Percentiles rank a stretch among this genome's conserved stretches.
These are phyloP conservation scores for Chytriomyces hyalinus DNA, from an alignment of 192 early-diverging fungal genomes.

Conservation along the genomic window DNA sequence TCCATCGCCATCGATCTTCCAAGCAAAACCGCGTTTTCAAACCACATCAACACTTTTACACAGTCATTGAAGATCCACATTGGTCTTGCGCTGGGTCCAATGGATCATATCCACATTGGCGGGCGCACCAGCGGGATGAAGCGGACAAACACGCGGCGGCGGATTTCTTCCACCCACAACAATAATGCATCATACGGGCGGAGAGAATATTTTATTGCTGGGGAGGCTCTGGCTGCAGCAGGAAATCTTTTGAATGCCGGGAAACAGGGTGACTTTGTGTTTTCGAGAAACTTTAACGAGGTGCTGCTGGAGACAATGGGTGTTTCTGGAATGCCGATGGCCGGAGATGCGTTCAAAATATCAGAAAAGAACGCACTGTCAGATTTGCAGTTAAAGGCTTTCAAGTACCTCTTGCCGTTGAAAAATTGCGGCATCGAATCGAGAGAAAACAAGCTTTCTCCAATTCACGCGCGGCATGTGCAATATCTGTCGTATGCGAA, in stretches of 20 bases:
- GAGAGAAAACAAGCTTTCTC: background rate
- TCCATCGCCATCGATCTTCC: background rate
- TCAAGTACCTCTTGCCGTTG: constrained; percentile 4
- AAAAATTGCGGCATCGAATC: background rate
- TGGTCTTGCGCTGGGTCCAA: constrained; percentile 18
- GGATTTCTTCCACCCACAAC: background rate
- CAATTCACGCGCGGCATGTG: background rate
- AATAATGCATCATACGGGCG: background rate
- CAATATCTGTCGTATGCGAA: background rate
- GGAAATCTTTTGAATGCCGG: constrained; percentile 18
- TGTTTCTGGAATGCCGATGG: background rate
- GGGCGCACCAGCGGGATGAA: background rate
- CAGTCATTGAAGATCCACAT: constrained; percentile 36
- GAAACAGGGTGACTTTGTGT: constrained; percentile 22
- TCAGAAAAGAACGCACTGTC: background rate
- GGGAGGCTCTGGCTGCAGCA: constrained; percentile 17
- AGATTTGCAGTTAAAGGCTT: background rate
- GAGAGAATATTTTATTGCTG: constrained; percentile 37
- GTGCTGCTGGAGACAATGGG: background rate
- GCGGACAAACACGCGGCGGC: background rate
- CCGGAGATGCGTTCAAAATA: background rate
- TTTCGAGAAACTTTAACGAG: constrained; percentile 1
- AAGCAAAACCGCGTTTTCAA: background rate
- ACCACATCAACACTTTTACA: background rate
- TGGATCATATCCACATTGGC: constrained; percentile 31